These are phyloP conservation scores for Cercospora zeae-maydis DNA, from an alignment of 2,329 filamentous ascomycete genomes.

Conservation along the genomic window DNA sequence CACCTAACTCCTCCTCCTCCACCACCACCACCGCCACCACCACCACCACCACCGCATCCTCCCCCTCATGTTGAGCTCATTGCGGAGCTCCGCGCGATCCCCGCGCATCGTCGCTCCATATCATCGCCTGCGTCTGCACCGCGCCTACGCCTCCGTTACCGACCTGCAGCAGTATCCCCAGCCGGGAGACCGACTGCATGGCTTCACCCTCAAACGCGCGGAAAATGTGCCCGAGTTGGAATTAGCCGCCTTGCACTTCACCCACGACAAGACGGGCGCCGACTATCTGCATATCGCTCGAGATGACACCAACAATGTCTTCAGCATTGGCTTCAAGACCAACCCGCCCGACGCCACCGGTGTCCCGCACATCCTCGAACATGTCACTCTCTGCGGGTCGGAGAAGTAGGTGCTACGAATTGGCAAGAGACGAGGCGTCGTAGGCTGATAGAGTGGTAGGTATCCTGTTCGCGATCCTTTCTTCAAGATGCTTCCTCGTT, in stretches of 20 bases:
- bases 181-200: slow-evolving; percentile 81
- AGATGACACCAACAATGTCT: slow-evolving; percentile 98
- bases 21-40: background rate
- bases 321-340: slow-evolving; percentile 98
- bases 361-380: slow-evolving; percentile 93
- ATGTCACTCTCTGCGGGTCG: slow-evolving; percentile 93
- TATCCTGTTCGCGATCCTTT: slow-evolving; percentile 98
- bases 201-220: slow-evolving; percentile 82
- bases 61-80: slow-evolving; percentile 23
- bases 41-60: background rate
- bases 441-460: slow-evolving; percentile 46
- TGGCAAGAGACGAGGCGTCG: background rate
- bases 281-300: slow-evolving; percentile 93
- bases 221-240: slow-evolving; percentile 95
- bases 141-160: slow-evolving; percentile 62
- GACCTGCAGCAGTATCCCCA: slow-evolving; percentile 72
- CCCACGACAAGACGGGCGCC: slow-evolving; percentile 92
- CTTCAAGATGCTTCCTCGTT: slow-evolving; percentile 98
- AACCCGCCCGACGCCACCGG: slow-evolving; percentile 96
- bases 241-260: slow-evolving; percentile 82
- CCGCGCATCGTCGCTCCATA: slow-evolving; percentile 26
- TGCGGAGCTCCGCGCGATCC: slow-evolving; percentile 25
- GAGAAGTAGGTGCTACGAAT: slow-evolving; percentile 62
- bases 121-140: slow-evolving; percentile 14
- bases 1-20: background rate